A percentile compares a stretch with the other conserved stretches of the same genome.
Conservation (phyloP, 805 yeast species). For the Ogataea zsoltii region DNA sequence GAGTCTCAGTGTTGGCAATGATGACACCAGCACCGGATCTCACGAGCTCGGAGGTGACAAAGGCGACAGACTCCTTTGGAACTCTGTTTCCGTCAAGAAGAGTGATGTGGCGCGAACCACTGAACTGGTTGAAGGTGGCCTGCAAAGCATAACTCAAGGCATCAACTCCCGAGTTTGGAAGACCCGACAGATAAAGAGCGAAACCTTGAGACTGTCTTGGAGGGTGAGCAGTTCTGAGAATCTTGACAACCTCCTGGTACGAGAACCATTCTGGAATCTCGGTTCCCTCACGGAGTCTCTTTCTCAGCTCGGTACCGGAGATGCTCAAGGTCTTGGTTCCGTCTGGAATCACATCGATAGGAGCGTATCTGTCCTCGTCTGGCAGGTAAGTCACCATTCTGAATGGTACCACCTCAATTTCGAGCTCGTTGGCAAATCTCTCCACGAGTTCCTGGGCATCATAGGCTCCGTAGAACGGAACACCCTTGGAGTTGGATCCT, state of each 20-base stretch:
- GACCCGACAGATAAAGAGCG: slow-evolving; percentile 65
- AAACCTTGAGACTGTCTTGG: slow-evolving; percentile 91
- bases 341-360: slow-evolving; percentile 85
- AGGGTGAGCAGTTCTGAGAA: slow-evolving; percentile 88
- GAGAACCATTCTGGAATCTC: slow-evolving; percentile 97
- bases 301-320: slow-evolving; percentile 93
- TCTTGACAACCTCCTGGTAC: slow-evolving; percentile 92
- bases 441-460: slow-evolving; percentile 93
- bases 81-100: slow-evolving; percentile 42
- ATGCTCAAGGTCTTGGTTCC: slow-evolving; percentile 77
- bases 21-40: slow-evolving; percentile 94
- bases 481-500: slow-evolving; percentile 83
- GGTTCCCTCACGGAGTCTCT: slow-evolving; percentile 80
- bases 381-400: slow-evolving; percentile 96
- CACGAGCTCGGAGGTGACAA: slow-evolving; percentile 71
- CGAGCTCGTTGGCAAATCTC: slow-evolving; percentile 71
- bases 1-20: slow-evolving; percentile 50
- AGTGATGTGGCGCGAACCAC: slow-evolving; percentile 80
- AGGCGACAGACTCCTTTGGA: slow-evolving; percentile 47
- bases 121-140: slow-evolving; percentile 85
- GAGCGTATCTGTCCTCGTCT: slow-evolving; percentile 92
- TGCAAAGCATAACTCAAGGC: slow-evolving; percentile 81
- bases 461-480: slow-evolving; percentile 94
- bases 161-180: slow-evolving; percentile 58
- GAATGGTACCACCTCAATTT: slow-evolving; percentile 90